A percentile compares a stretch with the other conserved stretches of the same genome.
These are phyloP conservation scores for Fusarium metavorans DNA, from an alignment of 2,329 filamentous ascomycete genomes.

Conservation along the genomic window DNA sequence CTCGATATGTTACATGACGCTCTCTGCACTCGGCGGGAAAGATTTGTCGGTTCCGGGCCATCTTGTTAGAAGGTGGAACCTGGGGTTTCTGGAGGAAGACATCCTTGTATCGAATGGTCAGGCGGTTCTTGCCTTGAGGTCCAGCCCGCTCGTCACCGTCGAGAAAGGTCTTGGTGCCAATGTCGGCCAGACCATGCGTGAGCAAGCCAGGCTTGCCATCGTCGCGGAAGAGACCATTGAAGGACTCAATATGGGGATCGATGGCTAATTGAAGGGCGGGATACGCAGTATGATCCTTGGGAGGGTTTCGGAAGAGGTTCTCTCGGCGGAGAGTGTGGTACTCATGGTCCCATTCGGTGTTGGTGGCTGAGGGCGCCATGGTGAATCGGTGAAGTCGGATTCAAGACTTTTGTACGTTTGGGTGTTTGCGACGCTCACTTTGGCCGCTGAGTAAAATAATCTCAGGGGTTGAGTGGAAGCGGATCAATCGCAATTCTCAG, in stretches of 20 bases:
- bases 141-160: constrained; percentile 79
- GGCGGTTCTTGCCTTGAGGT: constrained; percentile 74
- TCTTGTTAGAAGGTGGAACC: constrained; percentile 85
- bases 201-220: constrained; percentile 72
- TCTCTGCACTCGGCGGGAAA: constrained; percentile 94
- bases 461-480: background rate
- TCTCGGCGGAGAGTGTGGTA: constrained; percentile 90
- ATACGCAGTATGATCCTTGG: constrained; percentile 88
- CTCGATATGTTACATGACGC: constrained; percentile 90
- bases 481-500: background rate
- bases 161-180: constrained; percentile 88
- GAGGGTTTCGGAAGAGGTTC: constrained; percentile 88
- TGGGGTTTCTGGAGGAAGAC: constrained; percentile 85
- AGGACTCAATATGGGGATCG: constrained; percentile 92
- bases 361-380: constrained; percentile 70
- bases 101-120: constrained; percentile 83
- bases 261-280: constrained; percentile 88
- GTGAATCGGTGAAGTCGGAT: constrained; percentile 31
- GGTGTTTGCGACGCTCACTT: constrained; percentile 5
- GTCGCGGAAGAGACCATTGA: constrained; percentile 87
- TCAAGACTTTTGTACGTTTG: constrained; percentile 7
- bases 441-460: background rate
- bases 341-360: constrained; percentile 83
- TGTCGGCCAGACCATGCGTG: constrained; percentile 83
- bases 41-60: constrained; percentile 85